These are phyloP conservation scores for Lobosporangium transversale DNA, from an alignment of 192 early-diverging fungal species.

Conservation along the genomic window DNA sequence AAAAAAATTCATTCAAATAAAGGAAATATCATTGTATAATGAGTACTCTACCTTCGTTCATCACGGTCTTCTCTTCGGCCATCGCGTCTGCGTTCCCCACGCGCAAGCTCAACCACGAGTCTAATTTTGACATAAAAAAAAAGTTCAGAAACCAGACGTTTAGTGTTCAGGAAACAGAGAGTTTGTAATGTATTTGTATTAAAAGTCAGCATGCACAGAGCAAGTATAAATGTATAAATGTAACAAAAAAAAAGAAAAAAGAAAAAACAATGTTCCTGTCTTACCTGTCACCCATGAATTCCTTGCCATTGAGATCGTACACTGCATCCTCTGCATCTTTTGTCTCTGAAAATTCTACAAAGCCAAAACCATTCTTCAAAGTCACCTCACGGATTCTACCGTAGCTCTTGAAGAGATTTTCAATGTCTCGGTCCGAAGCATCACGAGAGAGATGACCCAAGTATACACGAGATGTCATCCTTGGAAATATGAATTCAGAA, in stretches of 20 bases:
- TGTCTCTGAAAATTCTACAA: conserved; percentile 89
- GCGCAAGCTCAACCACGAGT: conserved; percentile 85
- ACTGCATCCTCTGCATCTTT: conserved; percentile 92
- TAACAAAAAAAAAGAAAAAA: background rate
- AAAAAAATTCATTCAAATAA: too few species aligned
- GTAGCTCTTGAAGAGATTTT: conserved; percentile 79
- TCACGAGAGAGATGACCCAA: conserved; percentile 87
- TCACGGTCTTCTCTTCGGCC: conserved; percentile 57
- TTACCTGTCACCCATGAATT: conserved; percentile 88
- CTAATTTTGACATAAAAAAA: conserved; percentile 38
- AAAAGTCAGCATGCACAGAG: conserved; percentile 5
- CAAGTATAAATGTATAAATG: background rate
- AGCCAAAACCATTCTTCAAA: conserved; percentile 86
- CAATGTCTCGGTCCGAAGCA: conserved; percentile 81
- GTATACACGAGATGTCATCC: conserved; percentile 65
- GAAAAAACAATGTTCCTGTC: background rate
- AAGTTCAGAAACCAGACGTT: background rate
- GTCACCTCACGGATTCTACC: conserved; percentile 84
- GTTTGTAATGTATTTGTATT: background rate
- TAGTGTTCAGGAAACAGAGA: too few species aligned
- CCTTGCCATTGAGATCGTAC: conserved; percentile 78
- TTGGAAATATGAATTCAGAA: background rate
- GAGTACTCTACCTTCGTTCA: conserved; percentile 7
- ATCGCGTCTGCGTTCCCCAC: conserved; percentile 64
- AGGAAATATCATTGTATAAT: too few species aligned